A percentile compares a stretch with the other conserved stretches of the same genome.
Conservation (phyloP, 108 stramenopile species). For the Nitzschia palea region DNA sequence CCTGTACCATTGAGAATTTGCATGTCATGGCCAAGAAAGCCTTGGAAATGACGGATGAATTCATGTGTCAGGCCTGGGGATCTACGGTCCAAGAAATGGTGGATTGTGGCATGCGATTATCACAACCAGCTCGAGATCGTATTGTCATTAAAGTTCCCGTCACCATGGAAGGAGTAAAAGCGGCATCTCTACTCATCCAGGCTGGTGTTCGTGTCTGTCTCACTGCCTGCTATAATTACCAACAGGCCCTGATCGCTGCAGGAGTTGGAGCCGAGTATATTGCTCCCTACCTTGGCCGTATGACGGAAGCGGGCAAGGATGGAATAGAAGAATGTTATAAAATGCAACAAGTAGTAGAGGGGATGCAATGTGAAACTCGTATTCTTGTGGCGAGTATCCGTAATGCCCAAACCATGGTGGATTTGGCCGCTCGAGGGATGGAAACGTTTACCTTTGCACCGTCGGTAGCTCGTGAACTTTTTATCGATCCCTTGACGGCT, state of each 20-base stretch:
- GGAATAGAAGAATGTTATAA: constrained; percentile 53
- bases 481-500: constrained; percentile 56
- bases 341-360: constrained; percentile 62
- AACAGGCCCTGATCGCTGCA: constrained; percentile 64
- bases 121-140: constrained; percentile 43
- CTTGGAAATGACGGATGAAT: constrained; percentile 49
- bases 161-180: constrained; percentile 49
- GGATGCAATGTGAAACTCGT: constrained; percentile 56
- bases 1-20: constrained; percentile 52
- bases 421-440: constrained; percentile 47
- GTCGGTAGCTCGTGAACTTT: constrained; percentile 51
- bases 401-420: constrained; percentile 42
- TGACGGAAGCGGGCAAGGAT: constrained; percentile 66
- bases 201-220: constrained; percentile 61
- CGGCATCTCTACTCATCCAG: constrained; percentile 51
- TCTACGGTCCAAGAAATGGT: constrained; percentile 52
- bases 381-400: constrained; percentile 69
- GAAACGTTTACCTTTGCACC: constrained; percentile 73
- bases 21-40: constrained; percentile 44
- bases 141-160: constrained; percentile 73
- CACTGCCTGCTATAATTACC: constrained; percentile 63
- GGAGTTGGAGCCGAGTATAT: constrained; percentile 64
- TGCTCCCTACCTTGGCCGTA: constrained; percentile 47
- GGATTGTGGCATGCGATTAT: constrained; percentile 54
- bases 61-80: constrained; percentile 80